Evolutionary conservation across 2,329 filamentous ascomycete species (phyloP).

Genomic region (Aspergillus hortae): DNA sequence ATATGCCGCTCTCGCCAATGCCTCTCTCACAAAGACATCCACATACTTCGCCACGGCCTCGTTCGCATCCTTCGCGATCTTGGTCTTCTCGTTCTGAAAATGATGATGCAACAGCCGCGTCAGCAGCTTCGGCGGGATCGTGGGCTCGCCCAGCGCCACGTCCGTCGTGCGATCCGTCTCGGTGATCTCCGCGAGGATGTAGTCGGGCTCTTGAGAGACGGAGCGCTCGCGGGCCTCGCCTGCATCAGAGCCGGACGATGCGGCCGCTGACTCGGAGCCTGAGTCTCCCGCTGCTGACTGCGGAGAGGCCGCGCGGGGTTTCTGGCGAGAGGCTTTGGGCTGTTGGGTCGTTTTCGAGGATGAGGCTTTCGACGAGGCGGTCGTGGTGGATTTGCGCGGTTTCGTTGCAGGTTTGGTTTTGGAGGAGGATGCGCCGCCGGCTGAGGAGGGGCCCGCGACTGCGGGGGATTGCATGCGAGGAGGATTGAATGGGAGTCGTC

Average conservation of each 20-base stretch:
- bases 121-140: conserved; percentile 70
- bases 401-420: conserved; percentile 10
- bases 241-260: conserved; percentile 13
- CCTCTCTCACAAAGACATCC: conserved; percentile 86
- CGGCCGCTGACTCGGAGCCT: conserved; percentile 5
- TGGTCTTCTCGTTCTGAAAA: conserved; percentile 67
- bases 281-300: conserved; percentile 10
- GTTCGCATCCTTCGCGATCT: conserved; percentile 75
- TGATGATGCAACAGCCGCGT: conserved; percentile 74
- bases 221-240: conserved; percentile 17
- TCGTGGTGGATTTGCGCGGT: conserved; percentile 1
- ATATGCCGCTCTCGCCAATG: conserved; percentile 72
- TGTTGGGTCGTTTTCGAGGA: conserved; percentile 9
- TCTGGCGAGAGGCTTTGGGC: neutral
- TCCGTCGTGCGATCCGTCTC: conserved; percentile 22
- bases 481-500: conserved; percentile 44
- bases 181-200: conserved; percentile 45
- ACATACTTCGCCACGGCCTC: conserved; percentile 76
- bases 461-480: conserved; percentile 30
- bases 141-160: conserved; percentile 32
- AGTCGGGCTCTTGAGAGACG: conserved; percentile 41
- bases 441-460: conserved; percentile 6
- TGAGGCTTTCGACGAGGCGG: conserved; percentile 10
- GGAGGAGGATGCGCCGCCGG: conserved; percentile 4
- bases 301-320: conserved; percentile 1